A percentile compares a stretch with the other conserved stretches of the same genome.
phyloP scores from a whole-genome alignment of 345 rosid genomes.

The Excoecaria cochinchinensis region DNA sequence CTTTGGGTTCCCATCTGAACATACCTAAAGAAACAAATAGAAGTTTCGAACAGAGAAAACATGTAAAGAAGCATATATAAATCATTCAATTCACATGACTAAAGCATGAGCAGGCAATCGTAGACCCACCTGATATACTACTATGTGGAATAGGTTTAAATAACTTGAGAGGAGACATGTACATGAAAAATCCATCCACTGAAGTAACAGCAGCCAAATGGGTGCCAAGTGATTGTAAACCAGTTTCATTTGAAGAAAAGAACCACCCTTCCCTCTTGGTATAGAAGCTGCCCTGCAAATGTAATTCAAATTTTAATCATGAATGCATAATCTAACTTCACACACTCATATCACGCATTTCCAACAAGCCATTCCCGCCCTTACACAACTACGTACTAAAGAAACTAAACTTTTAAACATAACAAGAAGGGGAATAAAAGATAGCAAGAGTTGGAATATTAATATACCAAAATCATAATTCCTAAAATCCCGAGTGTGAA shows the following conservation, averaged over 20 bases:
- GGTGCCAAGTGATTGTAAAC: slow-evolving; percentile 28
- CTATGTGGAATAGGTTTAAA: slow-evolving; percentile 24
- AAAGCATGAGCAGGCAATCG: neutral
- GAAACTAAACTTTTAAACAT: neutral
- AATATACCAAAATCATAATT: neutral
- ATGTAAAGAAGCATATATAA: neutral
- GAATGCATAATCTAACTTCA: neutral
- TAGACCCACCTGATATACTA: slow-evolving; percentile 23
- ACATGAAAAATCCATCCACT: slow-evolving; percentile 32
- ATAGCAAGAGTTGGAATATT: too few species aligned
- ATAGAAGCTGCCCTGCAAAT: slow-evolving; percentile 34
- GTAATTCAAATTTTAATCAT: neutral
- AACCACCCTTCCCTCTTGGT: slow-evolving; percentile 27
- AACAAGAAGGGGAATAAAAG: neutral
- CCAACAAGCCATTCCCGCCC: neutral
- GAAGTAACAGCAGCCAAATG: slow-evolving; percentile 24
- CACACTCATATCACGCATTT: neutral
- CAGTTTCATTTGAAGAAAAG: slow-evolving; percentile 33
- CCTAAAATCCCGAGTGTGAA: neutral
- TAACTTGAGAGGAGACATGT: slow-evolving; percentile 21
- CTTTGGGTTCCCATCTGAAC: slow-evolving; percentile 25
- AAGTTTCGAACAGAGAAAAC: neutral
- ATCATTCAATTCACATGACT: neutral
- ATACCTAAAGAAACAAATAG: slow-evolving; percentile 15
- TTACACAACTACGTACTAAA: neutral